Percentiles rank a stretch among this genome's conserved stretches.
phyloP scores from a whole-genome alignment of 345 rosid species.

The Eucalyptus marginata region DNA sequence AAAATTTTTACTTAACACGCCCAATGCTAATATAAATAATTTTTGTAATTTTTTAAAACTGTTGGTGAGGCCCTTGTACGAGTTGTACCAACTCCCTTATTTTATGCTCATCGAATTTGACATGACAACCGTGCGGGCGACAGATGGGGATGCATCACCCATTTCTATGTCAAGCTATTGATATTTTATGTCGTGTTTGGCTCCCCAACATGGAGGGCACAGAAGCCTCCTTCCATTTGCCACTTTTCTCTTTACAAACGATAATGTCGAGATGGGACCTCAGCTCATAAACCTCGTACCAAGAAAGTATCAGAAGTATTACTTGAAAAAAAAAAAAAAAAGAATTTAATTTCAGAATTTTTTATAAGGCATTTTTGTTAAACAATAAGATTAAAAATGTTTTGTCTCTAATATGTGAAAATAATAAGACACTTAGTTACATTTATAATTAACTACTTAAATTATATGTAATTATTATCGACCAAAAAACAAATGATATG shows the following conservation, averaged over 20 bases:
- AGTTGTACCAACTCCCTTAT: neutral
- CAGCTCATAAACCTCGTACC: neutral
- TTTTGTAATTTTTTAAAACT: too few species aligned
- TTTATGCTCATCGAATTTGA: neutral
- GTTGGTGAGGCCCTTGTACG: too few species aligned
- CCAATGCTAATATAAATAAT: too few species aligned
- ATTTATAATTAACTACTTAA: neutral
- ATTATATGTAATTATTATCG: neutral
- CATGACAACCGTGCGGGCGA: neutral
- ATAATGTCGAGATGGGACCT: too few species aligned
- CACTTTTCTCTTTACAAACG: too few species aligned
- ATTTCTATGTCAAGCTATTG: neutral
- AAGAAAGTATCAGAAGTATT: neutral
- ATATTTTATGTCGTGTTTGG: neutral
- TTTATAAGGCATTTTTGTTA: neutral
- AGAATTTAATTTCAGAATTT: too few species aligned
- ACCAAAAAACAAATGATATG: neutral
- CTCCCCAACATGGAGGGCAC: neutral
- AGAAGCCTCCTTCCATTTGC: too few species aligned
- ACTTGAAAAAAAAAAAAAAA: too few species aligned
- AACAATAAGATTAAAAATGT: too few species aligned
- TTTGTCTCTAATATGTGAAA: rapidly evolving
- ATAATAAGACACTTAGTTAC: too few species aligned
- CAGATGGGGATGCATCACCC: neutral
- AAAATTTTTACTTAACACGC: rapidly evolving